phyloP scores from a whole-genome alignment of 805 yeast genomes.

The Candida loeiensis region DNA sequence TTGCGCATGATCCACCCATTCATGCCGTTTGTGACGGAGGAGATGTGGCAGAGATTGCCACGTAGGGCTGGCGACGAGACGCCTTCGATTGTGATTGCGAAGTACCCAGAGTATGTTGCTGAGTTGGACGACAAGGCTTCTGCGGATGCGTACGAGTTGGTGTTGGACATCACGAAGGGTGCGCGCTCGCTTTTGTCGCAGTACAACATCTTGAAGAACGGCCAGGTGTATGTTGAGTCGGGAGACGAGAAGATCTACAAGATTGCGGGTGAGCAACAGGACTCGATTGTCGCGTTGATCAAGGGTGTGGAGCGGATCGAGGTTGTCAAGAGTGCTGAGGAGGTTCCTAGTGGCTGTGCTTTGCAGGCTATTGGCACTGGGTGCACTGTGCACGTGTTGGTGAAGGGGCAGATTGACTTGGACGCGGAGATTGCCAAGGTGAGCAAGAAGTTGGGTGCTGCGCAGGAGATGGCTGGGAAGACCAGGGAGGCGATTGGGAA shows the following conservation, averaged over 20 bases:
- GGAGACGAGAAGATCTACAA: conserved; percentile 42
- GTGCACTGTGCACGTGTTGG: conserved; percentile 83
- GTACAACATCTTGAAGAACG: conserved; percentile 84
- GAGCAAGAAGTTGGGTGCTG: conserved; percentile 66
- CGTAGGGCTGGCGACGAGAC: conserved; percentile 71
- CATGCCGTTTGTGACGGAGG: conserved; percentile 97
- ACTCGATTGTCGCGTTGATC: conserved; percentile 85
- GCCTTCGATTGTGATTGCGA: conserved; percentile 70
- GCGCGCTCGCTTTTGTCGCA: conserved; percentile 91
- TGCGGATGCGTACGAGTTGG: conserved; percentile 73
- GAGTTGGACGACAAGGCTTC: conserved; percentile 65
- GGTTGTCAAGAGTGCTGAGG: conserved; percentile 51
- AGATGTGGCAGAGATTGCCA: conserved; percentile 98
- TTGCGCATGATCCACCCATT: conserved; percentile 92
- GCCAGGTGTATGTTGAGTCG: conserved; percentile 80
- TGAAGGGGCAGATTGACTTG: conserved; percentile 90
- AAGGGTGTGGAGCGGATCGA: conserved; percentile 79
- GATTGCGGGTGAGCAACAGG: conserved; percentile 66
- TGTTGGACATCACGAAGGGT: conserved; percentile 81
- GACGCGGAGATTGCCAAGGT: conserved; percentile 89
- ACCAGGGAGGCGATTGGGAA: conserved; percentile 75
- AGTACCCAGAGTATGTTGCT: conserved; percentile 64
- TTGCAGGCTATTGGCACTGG: conserved; percentile 76
- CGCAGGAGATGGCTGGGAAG: conserved; percentile 54
- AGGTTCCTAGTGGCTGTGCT: conserved; percentile 88